phyloP scores from a whole-genome alignment of 2,329 filamentous ascomycete genomes.

The Rhynchosporium graminicola region DNA sequence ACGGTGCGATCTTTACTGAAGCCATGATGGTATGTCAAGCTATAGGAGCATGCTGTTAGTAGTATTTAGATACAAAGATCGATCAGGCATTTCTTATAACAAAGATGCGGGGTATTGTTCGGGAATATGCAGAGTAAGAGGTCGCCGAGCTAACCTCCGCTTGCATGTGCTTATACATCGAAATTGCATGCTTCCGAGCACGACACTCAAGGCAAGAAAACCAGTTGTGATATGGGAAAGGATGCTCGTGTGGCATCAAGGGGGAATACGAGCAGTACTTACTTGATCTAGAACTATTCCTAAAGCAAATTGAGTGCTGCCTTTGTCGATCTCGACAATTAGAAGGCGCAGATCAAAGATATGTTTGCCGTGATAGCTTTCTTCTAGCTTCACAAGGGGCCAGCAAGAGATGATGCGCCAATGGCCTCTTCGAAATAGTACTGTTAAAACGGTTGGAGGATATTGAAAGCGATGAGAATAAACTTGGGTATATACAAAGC shows the following conservation, averaged over 20 bases:
- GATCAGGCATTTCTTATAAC: too few relatives aligned
- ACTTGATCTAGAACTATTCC: too few relatives aligned
- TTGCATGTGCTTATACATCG: constrained; percentile 5
- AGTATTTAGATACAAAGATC: too few relatives aligned
- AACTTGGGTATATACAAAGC: too few relatives aligned
- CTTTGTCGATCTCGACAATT: background rate
- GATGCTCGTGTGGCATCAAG: background rate
- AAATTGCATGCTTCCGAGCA: background rate
- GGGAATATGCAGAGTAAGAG: background rate
- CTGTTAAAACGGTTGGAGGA: too few relatives aligned
- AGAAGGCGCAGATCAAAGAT: background rate
- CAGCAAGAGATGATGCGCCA: too few relatives aligned
- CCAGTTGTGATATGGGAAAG: too few relatives aligned
- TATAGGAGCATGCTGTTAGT: background rate
- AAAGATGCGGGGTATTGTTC: constrained; percentile 1
- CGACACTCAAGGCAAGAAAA: background rate
- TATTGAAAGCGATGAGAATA: too few relatives aligned
- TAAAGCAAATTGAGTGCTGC: background rate
- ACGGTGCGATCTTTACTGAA: constrained; percentile 40
- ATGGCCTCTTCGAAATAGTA: too few relatives aligned
- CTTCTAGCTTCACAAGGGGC: too few relatives aligned
- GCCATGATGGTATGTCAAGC: constrained; percentile 24
- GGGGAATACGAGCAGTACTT: too few relatives aligned
- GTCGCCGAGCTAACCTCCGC: background rate
- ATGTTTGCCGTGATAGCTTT: too few relatives aligned